phyloP scores from a whole-genome alignment of 108 stramenopile species.

The Cyclotella kingstonii region DNA sequence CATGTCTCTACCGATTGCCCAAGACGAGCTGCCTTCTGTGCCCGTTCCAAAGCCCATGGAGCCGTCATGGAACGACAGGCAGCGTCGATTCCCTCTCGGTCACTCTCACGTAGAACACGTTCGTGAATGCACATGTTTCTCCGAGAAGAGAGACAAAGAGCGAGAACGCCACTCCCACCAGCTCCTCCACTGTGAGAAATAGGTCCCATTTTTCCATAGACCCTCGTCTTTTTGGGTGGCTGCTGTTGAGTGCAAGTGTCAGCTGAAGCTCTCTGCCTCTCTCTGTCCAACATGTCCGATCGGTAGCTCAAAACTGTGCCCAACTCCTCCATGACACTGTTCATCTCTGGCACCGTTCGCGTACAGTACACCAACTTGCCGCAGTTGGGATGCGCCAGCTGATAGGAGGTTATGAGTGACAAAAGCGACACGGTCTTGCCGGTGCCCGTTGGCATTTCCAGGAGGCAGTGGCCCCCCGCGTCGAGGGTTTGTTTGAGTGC shows the following conservation, averaged over 20 bases:
- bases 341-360: slow-evolving; percentile 99
- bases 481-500: slow-evolving; percentile 94
- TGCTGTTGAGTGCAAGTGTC: not conserved
- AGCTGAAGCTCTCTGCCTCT: slow-evolving; percentile 24
- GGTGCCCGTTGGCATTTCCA: slow-evolving; percentile 99
- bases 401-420: slow-evolving; percentile 95
- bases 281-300: slow-evolving; percentile 62
- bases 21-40: slow-evolving; percentile 40
- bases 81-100: slow-evolving; percentile 97
- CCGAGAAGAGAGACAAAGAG: slow-evolving; percentile 94
- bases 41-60: slow-evolving; percentile 90
- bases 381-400: slow-evolving; percentile 82
- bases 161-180: slow-evolving; percentile 82
- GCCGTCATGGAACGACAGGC: slow-evolving; percentile 97
- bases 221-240: slow-evolving; percentile 5
- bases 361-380: slow-evolving; percentile 99
- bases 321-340: slow-evolving; percentile 96
- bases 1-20: slow-evolving; percentile 86
- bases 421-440: slow-evolving; percentile 94
- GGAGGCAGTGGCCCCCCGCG: slow-evolving; percentile 93
- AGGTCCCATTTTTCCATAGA: slow-evolving; percentile 57
- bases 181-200: slow-evolving; percentile 61
- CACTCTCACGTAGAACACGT: slow-evolving; percentile 90
- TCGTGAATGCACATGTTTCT: slow-evolving; percentile 99
- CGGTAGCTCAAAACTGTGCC: slow-evolving; percentile 91